Evolutionary conservation across 2,329 filamentous ascomycete genomes (phyloP).

Genomic region (Bisporella sp.): DNA sequence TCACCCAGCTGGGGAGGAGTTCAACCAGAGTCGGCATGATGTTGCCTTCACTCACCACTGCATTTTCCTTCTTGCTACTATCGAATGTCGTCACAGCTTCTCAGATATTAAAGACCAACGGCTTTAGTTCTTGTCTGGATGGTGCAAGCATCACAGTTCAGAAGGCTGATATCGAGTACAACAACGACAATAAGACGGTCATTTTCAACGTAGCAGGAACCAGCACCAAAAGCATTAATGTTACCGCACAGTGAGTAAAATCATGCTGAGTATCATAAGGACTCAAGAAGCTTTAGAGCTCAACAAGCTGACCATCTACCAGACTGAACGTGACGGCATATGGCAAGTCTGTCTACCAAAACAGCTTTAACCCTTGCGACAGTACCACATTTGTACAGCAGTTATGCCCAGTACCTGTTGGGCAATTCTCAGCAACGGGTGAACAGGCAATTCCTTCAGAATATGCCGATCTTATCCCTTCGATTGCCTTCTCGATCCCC

Average conservation of each 20-base stretch:
- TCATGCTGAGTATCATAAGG: too few relatives aligned
- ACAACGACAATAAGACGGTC: constrained; percentile 65
- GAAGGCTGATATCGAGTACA: constrained; percentile 70
- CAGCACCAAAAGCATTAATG: constrained; percentile 68
- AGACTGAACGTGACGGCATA: constrained; percentile 42
- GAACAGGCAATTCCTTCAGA: constrained; percentile 62
- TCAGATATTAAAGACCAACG: constrained; percentile 71
- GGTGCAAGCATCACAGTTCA: constrained; percentile 60
- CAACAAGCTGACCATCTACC: neutral
- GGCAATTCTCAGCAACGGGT: constrained; percentile 67
- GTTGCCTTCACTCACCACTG: constrained; percentile 21
- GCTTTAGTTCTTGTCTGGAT: constrained; percentile 67
- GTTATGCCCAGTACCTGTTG: constrained; percentile 81
- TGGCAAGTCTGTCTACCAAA: constrained; percentile 71
- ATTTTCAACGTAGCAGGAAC: constrained; percentile 77
- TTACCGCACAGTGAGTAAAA: constrained; percentile 52
- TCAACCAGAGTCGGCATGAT: constrained; percentile 13
- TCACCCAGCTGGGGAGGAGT: neutral
- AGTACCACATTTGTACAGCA: constrained; percentile 56
- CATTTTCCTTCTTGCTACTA: constrained; percentile 22
- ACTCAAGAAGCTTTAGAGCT: too few relatives aligned
- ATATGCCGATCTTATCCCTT: constrained; percentile 70
- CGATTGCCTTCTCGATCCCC: constrained; percentile 83
- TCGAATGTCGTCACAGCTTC: constrained; percentile 45
- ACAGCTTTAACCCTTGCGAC: constrained; percentile 78